Evolutionary conservation across 495 filamentous ascomycete species (phyloP).

Genomic region (Apodospora peruviana): DNA sequence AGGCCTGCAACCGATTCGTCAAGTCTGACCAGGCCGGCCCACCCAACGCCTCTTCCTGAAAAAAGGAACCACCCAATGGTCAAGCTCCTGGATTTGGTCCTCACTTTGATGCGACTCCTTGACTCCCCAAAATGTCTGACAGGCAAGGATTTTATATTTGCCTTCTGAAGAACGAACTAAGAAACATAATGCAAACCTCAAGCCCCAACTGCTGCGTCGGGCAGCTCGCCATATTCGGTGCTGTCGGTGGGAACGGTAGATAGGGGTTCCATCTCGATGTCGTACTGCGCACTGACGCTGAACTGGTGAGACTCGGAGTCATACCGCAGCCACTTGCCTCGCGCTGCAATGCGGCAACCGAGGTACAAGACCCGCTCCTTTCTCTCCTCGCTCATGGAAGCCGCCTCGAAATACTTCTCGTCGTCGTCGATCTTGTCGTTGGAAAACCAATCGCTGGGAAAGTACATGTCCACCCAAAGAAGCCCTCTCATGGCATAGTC

Average conservation of each 20-base stretch:
- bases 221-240: conserved; percentile 19
- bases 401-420: conserved; percentile 63
- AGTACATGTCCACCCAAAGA: conserved; percentile 64
- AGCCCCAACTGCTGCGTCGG: conserved; percentile 12
- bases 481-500: conserved; percentile 79
- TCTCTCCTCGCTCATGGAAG: conserved; percentile 58
- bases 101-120: too few species aligned
- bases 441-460: conserved; percentile 63
- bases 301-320: conserved; percentile 26
- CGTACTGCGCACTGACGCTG: conserved; percentile 20
- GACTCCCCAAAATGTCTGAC: too few species aligned
- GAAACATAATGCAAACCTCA: too few species aligned
- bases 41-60: too few species aligned
- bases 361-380: conserved; percentile 74
- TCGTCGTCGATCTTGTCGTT: conserved; percentile 69
- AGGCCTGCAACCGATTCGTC: too few species aligned
- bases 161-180: too few species aligned
- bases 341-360: conserved; percentile 49
- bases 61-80: too few species aligned
- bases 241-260: conserved; percentile 8
- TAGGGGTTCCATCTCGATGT: conserved; percentile 18
- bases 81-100: too few species aligned
- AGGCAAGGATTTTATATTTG: too few species aligned
- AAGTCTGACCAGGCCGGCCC: too few species aligned
- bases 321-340: conserved; percentile 31